Evolutionary conservation across 2,329 filamentous ascomycete species (phyloP).

Genomic region (Davidsoniella australis): DNA sequence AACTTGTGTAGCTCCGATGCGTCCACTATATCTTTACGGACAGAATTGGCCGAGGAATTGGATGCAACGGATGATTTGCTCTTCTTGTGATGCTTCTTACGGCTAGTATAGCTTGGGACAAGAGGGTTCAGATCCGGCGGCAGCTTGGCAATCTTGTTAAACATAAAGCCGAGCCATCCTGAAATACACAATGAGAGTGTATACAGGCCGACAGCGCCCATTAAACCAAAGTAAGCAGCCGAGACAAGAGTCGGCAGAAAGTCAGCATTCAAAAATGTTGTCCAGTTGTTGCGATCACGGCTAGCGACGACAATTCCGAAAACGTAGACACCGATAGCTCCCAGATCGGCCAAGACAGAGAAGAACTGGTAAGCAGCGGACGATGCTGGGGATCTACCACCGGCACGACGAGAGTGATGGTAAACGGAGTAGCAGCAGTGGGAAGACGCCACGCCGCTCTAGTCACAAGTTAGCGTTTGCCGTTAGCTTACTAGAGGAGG

Average conservation of each 20-base stretch:
- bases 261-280: slow-evolving; percentile 42
- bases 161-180: slow-evolving; percentile 58
- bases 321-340: slow-evolving; percentile 35
- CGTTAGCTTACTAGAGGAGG: background rate
- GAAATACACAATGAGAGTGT: slow-evolving; percentile 52
- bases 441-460: slow-evolving; percentile 61
- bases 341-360: slow-evolving; percentile 52
- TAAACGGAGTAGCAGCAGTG: slow-evolving; percentile 65
- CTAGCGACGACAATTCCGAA: slow-evolving; percentile 33
- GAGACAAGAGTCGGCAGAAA: slow-evolving; percentile 44
- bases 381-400: slow-evolving; percentile 56
- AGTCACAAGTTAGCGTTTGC: background rate
- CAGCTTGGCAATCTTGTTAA: slow-evolving; percentile 64
- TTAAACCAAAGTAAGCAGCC: slow-evolving; percentile 50
- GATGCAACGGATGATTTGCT: slow-evolving; percentile 44
- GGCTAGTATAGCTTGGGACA: slow-evolving; percentile 67
- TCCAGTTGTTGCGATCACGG: slow-evolving; percentile 38
- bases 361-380: slow-evolving; percentile 85
- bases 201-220: slow-evolving; percentile 50
- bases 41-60: slow-evolving; percentile 14
- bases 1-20: slow-evolving; percentile 6
- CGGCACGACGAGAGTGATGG: slow-evolving; percentile 56
- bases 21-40: slow-evolving; percentile 9
- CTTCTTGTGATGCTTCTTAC: slow-evolving; percentile 49
- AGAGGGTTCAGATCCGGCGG: slow-evolving; percentile 93